Evolutionary conservation across 2,329 filamentous ascomycete genomes (phyloP).

Genomic region (Ceratocystis ficicola): DNA sequence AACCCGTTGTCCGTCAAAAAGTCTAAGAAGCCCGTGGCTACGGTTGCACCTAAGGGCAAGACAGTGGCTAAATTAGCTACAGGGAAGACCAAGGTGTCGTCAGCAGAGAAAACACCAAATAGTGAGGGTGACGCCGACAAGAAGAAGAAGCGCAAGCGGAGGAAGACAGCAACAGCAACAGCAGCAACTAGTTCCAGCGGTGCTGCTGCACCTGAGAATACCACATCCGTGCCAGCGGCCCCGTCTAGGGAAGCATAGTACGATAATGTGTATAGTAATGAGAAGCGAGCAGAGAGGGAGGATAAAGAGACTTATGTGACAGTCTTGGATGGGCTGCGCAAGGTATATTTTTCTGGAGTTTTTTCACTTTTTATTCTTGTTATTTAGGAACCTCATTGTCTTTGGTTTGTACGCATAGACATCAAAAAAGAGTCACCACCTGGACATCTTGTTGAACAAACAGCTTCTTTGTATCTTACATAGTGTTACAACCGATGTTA

Average conservation of each 20-base stretch:
- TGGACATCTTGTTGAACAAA: no score
- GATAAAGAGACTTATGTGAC: background rate
- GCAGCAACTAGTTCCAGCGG: background rate
- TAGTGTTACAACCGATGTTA: background rate
- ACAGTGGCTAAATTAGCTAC: background rate
- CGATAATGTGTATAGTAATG: background rate
- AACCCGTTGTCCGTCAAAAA: conserved; percentile 64
- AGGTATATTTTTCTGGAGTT: conserved; percentile 18
- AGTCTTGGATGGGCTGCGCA: background rate
- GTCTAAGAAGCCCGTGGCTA: conserved; percentile 19
- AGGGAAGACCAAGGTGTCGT: background rate
- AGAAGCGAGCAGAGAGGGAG: background rate
- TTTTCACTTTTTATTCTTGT: conserved; percentile 10
- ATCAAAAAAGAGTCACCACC: no score
- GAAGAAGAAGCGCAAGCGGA: conserved; percentile 24
- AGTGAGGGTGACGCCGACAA: conserved; percentile 15
- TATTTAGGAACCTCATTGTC: background rate
- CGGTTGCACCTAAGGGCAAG: conserved; percentile 25
- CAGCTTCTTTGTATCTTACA: background rate
- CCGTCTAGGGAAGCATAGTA: no score
- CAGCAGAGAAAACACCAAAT: background rate
- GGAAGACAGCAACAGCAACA: conserved; percentile 20
- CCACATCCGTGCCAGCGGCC: background rate
- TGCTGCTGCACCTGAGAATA: background rate
- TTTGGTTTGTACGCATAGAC: no score